Evolutionary conservation across 345 rosid species (phyloP), one percentile per base, ranked within the genome.

Genomic region (Aquilaria yunnanensis): DNA sequence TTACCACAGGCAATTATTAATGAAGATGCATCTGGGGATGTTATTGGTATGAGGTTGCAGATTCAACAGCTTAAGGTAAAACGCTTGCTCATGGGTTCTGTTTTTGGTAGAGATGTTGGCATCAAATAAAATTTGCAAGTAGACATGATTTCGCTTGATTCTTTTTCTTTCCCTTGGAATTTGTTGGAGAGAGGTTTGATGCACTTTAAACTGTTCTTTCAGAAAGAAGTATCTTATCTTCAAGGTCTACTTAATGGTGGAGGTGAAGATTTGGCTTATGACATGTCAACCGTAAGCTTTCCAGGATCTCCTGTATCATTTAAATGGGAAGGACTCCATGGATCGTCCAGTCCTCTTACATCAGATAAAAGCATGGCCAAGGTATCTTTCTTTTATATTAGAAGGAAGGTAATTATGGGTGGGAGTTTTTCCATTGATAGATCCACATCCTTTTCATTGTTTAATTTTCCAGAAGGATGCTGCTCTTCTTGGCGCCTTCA

Each of bases 1-100:
- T 43, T 51, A 46, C 66, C 67, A 64, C 75, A 94, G 99, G 99
- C 97, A 56, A 80, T 94, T 67, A 80, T 94, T 62, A 94, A 94
- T 57, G 99, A 94, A 81, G 99, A 94, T 78, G 88, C 99, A 60
- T 88, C 91, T 41, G 99, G 99, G 62, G 97, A 94, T 83, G 91
- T 90, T 58, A 77, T 90, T 77, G 85, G 91, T 57, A 90, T 94
- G 99, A 76, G 99, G 56, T 57, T 80, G 72, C 96, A 94, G 80
- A 94, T 94, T 66, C 99, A 94, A 73, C 96, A 90, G 56, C 90
- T 94, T 11, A 94, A 85, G 95, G 99, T 90, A 83, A 33, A 33
- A 49, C 31, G 6, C 12, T 62, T 16, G 8, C 48, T 23, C 1
- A 0, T 23, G 23, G 23, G 23, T 23, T 23, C 23, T 23, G 23